Evolutionary conservation across 495 filamentous ascomycete genomes (phyloP), one percentile per base, ranked within the genome.

Genomic region (Podospora pseudocomata): DNA sequence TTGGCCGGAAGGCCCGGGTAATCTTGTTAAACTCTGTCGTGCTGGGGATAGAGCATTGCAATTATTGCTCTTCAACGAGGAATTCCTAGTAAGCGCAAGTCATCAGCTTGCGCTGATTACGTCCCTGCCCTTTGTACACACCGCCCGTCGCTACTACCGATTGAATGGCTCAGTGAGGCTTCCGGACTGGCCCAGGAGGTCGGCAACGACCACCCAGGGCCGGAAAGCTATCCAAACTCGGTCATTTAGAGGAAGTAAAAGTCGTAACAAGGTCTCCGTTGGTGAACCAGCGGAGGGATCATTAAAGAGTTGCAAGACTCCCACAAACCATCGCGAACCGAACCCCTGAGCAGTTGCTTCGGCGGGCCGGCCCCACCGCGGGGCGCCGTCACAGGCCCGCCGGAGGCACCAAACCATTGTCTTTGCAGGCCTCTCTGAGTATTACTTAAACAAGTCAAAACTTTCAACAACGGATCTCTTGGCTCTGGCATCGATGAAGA

Each of bases 21-120:
- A 89, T 89, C 85, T 89, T 89, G 84, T 87, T 39, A 89, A 89
- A 88, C 85, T 86, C 84, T 87, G 85, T 89, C 85, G 87, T 89
- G 85, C 85, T 89, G 85, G 86, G 86, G 85, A 89, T 89, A 89
- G 85, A 89, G 85, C 86, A 89, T 89, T 90, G 85, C 86, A 89
- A 88, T 88, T 89, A 88, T 89, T 90, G 86, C 87, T 89, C 87
- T 89, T 90, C 86, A 89, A 89, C 84, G 85, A 89, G 86, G 85
- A 89, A 89, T 89, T 84, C 86, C 84, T 89, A 87, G 85, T 88
- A 89, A 87, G 86, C 85, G 84, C 82, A 84, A 87, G 84, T 89
- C n/a, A n/a, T 89, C 85, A 89, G 85, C 86, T 88, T 85, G 85
- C 83, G 85, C 86, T 88, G 83, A 89, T 87, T 89, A 88, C 85